phyloP scores from a whole-genome alignment of 176 grass and related monocot species.

The Olyra latifolia region DNA sequence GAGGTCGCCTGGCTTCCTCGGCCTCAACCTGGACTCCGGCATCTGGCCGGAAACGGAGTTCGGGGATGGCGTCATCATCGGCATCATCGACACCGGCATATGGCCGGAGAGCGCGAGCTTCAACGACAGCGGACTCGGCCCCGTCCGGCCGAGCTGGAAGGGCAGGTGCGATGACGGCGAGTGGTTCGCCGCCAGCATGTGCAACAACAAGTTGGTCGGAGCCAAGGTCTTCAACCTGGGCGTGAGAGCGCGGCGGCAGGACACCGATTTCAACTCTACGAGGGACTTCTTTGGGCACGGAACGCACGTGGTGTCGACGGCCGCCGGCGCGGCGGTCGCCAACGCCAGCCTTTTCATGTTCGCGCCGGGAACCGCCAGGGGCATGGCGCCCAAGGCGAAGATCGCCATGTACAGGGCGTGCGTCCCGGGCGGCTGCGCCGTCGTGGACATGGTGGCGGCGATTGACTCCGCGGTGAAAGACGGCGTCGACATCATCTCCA shows the following conservation, averaged over 20 bases:
- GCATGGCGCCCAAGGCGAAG: constrained; percentile 27
- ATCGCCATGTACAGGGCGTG: constrained; percentile 50
- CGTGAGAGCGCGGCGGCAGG: too few relatives aligned
- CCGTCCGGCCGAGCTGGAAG: constrained; percentile 26
- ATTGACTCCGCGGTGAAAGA: constrained; percentile 39
- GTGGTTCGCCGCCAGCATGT: constrained; percentile 21
- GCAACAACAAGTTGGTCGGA: constrained; percentile 55
- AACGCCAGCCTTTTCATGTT: background rate
- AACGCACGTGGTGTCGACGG: constrained; percentile 39
- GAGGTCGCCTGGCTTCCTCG: constrained; percentile 47
- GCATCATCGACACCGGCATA: constrained; percentile 43
- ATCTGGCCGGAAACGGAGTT: constrained; percentile 31
- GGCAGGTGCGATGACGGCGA: constrained; percentile 23
- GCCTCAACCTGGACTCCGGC: constrained; percentile 22
- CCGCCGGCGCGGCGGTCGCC: background rate
- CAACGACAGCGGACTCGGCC: constrained; percentile 22
- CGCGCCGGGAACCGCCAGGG: background rate
- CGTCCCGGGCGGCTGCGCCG: fast-evolving
- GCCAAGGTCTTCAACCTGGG: constrained; percentile 2
- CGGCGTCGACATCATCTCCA: constrained; percentile 42
- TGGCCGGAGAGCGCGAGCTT: constrained; percentile 54
- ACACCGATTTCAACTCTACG: background rate
- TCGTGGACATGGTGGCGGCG: background rate
- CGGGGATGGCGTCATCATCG: constrained; percentile 43
- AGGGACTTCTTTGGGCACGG: constrained; percentile 21